These are phyloP conservation scores for Mantamonas sphyraenae DNA, from an alignment of 78 protist species.

Conservation along the genomic window DNA sequence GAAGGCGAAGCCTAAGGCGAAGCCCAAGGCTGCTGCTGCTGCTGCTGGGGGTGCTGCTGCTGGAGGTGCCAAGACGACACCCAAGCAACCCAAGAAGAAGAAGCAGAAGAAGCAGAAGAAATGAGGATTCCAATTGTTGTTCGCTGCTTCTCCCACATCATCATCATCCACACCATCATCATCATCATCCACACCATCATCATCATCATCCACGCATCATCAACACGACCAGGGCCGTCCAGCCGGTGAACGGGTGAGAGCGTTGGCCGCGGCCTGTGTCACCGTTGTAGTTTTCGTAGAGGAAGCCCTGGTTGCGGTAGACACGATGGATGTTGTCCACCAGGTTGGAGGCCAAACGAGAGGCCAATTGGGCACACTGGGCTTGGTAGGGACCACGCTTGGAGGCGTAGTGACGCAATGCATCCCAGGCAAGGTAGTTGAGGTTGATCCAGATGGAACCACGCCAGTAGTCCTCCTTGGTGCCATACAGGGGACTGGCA, in stretches of 20 bases:
- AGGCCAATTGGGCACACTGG: slow-evolving; percentile 3
- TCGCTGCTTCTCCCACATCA: no score
- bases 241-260: slow-evolving; percentile 84
- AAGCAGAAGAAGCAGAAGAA: no score
- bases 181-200: no score
- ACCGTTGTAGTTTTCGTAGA: slow-evolving; percentile 83
- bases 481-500: slow-evolving; percentile 40
- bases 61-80: no score
- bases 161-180: no score
- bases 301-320: slow-evolving; percentile 50
- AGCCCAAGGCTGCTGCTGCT: no score
- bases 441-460: slow-evolving; percentile 92
- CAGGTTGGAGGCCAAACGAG: slow-evolving; percentile 37
- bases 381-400: neutral
- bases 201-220: no score
- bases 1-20: no score
- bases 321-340: slow-evolving; percentile 20
- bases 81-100: no score
- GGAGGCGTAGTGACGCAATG: slow-evolving; percentile 7
- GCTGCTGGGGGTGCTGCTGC: no score
- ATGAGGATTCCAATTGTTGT: no score
- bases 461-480: slow-evolving; percentile 79
- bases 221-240: slow-evolving; percentile 76
- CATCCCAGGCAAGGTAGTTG: slow-evolving; percentile 68
- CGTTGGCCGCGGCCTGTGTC: slow-evolving; percentile 66